Evolutionary conservation across 352 stramenopile genomes (phyloP).

Genomic region (Phytophthora ramorum): DNA sequence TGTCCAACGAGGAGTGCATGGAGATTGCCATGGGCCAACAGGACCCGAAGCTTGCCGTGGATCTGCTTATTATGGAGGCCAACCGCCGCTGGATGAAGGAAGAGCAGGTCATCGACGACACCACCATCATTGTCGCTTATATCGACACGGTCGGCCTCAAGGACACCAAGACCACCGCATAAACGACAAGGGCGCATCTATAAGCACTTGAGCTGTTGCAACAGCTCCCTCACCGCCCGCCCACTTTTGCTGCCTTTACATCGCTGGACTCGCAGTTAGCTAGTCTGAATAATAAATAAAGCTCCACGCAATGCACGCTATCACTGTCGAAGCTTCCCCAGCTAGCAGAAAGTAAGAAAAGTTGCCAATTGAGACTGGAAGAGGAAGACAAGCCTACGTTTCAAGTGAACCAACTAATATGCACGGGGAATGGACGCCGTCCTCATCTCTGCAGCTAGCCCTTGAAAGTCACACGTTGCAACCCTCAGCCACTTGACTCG

Average conservation of each 20-base stretch:
- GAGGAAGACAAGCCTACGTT: background rate
- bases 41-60: conserved; percentile 87
- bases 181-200: conserved; percentile 11
- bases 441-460: background rate
- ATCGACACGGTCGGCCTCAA: conserved; percentile 64
- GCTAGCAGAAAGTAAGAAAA: too few species aligned
- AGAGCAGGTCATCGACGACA: conserved; percentile 99
- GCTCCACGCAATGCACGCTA: background rate
- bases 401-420: background rate
- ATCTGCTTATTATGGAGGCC: conserved; percentile 95
- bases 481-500: background rate
- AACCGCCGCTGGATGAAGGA: conserved; percentile 98
- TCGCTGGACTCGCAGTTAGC: conserved; percentile 2
- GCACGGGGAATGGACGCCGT: background rate
- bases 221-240: background rate
- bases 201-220: conserved; percentile 13
- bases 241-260: conserved; percentile 28
- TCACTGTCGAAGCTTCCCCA: background rate
- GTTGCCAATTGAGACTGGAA: background rate
- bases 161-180: conserved; percentile 10
- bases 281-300: conserved; percentile 19
- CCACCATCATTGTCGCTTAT: conserved; percentile 98
- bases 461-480: background rate
- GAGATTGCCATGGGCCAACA: conserved; percentile 81
- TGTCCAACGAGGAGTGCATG: conserved; percentile 96